Conservation (phyloP, 2,329 filamentous ascomycete species). For the Parastagonospora avenae region DNA sequence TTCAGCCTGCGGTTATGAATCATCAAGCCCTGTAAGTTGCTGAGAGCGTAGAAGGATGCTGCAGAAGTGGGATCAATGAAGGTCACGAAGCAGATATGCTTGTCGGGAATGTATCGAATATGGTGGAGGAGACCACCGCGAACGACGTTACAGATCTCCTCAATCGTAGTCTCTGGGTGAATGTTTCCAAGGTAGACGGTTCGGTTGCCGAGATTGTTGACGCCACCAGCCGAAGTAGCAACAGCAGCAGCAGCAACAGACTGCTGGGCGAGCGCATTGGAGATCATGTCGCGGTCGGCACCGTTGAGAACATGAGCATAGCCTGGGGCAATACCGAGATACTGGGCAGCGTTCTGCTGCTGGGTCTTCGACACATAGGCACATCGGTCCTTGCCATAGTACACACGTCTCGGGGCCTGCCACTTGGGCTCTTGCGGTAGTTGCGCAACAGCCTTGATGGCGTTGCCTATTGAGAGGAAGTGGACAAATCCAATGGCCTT, state of each 20-base stretch:
- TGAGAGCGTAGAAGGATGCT: conserved; percentile 95
- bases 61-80: conserved; percentile 99
- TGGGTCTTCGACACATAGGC: conserved; percentile 99
- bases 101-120: conserved; percentile 98
- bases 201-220: conserved; percentile 95
- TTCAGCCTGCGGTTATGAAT: conserved; percentile 98
- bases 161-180: conserved; percentile 96
- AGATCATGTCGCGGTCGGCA: conserved; percentile 94
- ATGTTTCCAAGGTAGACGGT: conserved; percentile 99
- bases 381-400: conserved; percentile 98
- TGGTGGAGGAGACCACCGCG: conserved; percentile 94
- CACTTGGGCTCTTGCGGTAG: conserved; percentile 96
- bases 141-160: conserved; percentile 99
- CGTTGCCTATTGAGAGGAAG: conserved; percentile 95
- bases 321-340: conserved; percentile 93
- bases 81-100: conserved; percentile 99
- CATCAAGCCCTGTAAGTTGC: conserved; percentile 97
- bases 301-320: conserved; percentile 97
- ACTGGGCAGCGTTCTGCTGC: conserved; percentile 98
- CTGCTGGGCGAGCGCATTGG: conserved; percentile 93
- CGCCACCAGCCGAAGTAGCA: conserved; percentile 92
- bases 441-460: conserved; percentile 96
- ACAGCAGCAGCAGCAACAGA: conserved; percentile 96
- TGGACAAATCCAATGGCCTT: conserved; percentile 98
- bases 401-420: conserved; percentile 93